A percentile compares a stretch with the other conserved stretches of the same genome.
Conservation (phyloP, 148 eudicot species). For the Fagopyrum esculentum region DNA sequence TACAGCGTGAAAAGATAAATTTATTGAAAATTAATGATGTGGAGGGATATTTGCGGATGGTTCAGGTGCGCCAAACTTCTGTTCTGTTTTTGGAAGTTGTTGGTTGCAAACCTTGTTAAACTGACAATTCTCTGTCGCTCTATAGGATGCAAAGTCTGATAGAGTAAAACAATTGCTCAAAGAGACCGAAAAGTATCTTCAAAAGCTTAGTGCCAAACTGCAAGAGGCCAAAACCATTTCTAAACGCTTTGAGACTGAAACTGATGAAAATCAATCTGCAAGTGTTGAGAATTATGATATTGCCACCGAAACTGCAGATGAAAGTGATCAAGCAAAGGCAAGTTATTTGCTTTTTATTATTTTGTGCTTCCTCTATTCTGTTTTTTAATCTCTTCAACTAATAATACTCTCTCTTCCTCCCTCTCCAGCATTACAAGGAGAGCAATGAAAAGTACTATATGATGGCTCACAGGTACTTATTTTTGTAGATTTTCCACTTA, state of each 20-base stretch:
- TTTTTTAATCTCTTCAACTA: constrained; percentile 5
- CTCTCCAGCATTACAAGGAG: constrained; percentile 88
- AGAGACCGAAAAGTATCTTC: constrained; percentile 95
- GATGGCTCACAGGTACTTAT: constrained; percentile 89
- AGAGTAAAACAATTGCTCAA: constrained; percentile 88
- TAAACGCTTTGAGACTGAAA: constrained; percentile 49
- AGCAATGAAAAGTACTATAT: constrained; percentile 96
- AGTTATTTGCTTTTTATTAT: constrained; percentile 12
- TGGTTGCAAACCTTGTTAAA: background rate
- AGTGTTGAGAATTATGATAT: constrained; percentile 44
- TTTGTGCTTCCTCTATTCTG: constrained; percentile 5
- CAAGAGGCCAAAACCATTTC: constrained; percentile 60
- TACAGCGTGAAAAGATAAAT: constrained; percentile 98
- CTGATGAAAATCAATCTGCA: constrained; percentile 47
- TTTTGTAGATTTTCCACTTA: background rate
- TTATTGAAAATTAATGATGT: constrained; percentile 94
- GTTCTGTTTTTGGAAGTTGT: background rate
- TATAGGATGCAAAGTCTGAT: constrained; percentile 93
- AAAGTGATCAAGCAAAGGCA: constrained; percentile 91
- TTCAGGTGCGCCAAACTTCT: constrained; percentile 49
- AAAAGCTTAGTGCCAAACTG: constrained; percentile 82
- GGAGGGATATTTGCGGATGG: constrained; percentile 99
- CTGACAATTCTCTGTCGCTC: background rate
- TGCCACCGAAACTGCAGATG: constrained; percentile 67
- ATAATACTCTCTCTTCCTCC: constrained; percentile 2